These are phyloP conservation scores for Rhododendron vialii DNA, from an alignment of 148 eudicot species.

Conservation along the genomic window DNA sequence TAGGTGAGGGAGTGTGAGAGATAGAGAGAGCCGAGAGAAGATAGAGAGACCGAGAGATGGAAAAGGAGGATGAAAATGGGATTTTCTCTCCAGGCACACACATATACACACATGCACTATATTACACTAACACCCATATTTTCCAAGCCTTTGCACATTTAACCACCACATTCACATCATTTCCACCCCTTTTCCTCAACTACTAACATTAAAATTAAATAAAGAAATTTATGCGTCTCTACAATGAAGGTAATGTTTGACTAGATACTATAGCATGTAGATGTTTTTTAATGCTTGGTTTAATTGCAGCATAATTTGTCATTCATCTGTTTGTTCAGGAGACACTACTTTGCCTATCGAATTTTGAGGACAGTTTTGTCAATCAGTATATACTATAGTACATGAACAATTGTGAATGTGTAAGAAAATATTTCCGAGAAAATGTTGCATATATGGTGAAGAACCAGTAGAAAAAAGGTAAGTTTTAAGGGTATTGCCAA, in stretches of 20 bases:
- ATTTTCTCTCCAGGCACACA: too few relatives aligned
- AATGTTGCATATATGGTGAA: slow-evolving; percentile 32
- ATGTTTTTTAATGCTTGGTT: not conserved
- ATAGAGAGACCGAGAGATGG: too few relatives aligned
- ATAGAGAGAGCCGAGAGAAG: too few relatives aligned
- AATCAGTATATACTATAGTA: slow-evolving; percentile 74
- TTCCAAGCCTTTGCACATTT: too few relatives aligned
- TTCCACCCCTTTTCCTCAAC: too few relatives aligned
- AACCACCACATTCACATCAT: too few relatives aligned
- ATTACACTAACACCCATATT: too few relatives aligned
- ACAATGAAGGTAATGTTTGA: slow-evolving; percentile 65
- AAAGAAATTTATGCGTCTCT: too few relatives aligned
- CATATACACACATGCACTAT: too few relatives aligned
- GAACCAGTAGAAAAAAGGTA: slow-evolving; percentile 60
- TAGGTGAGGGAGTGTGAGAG: too few relatives aligned
- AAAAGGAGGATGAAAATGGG: too few relatives aligned
- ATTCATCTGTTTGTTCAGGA: slow-evolving; percentile 46
- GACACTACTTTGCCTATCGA: slow-evolving; percentile 74
- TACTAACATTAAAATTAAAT: too few relatives aligned
- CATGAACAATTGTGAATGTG: slow-evolving; percentile 75
- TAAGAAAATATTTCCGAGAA: slow-evolving; percentile 50
- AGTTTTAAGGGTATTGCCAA: slow-evolving; percentile 79
- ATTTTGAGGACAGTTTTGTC: slow-evolving; percentile 57
- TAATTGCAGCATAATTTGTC: not conserved
- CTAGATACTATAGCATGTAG: not conserved